A percentile compares a stretch with the other conserved stretches of the same genome.
phyloP scores from a whole-genome alignment of 169 alveolate species.

The Cyclospora cayetanensis region DNA sequence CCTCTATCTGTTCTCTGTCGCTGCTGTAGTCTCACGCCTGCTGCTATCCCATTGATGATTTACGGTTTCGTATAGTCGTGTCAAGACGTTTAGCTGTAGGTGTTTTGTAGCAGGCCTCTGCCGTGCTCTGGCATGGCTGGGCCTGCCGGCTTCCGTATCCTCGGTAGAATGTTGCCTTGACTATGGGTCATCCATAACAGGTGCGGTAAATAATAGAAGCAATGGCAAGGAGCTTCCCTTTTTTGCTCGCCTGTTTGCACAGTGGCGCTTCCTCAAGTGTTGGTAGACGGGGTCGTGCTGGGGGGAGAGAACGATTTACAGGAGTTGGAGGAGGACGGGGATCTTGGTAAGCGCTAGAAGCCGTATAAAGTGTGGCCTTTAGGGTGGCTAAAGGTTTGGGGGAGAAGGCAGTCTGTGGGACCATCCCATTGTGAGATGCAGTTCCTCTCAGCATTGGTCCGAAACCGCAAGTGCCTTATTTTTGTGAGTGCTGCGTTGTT shows the following conservation, averaged over 20 bases:
- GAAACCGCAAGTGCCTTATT: too few relatives aligned
- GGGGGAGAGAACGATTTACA: constrained; percentile 85
- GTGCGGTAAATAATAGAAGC: neutral
- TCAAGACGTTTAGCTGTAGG: neutral
- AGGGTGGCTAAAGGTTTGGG: neutral
- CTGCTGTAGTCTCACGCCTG: neutral
- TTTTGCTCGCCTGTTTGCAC: too few relatives aligned
- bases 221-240: neutral
- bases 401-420: neutral
- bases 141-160: too few relatives aligned
- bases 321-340: constrained; percentile 91
- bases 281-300: constrained; percentile 86
- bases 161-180: too few relatives aligned
- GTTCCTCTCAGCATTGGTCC: neutral
- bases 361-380: too few relatives aligned
- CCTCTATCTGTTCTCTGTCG: neutral
- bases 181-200: too few relatives aligned
- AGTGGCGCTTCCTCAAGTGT: constrained; percentile 84
- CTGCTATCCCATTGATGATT: neutral
- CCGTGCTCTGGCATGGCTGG: too few relatives aligned
- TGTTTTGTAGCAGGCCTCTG: too few relatives aligned
- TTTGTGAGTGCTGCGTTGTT: neutral
- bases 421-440: neutral
- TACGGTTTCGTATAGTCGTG: neutral
- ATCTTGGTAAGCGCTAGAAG: constrained; percentile 82